Evolutionary conservation across 1,284 basidiomycete species (phyloP), one percentile per base, ranked within the genome.

Genomic region (Pulveroboletus sp.): DNA sequence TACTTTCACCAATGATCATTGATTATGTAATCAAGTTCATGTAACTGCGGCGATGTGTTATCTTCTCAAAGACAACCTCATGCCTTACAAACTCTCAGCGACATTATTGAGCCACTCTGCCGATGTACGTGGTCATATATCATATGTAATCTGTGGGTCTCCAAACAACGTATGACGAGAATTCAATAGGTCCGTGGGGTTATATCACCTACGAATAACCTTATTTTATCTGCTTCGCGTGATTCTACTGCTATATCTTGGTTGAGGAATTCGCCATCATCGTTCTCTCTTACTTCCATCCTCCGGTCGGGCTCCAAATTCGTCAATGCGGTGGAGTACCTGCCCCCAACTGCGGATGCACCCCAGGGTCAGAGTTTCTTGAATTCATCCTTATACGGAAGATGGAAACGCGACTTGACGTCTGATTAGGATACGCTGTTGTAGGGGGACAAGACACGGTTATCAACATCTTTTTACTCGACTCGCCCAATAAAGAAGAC

Each of bases 161-260:
- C 18, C 5, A 47, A 33, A 25, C 17, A 36, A 35, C 33, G 43
- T 56, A 52, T 65, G 59, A 71, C 65, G 60, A n/a, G n/a, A n/a
- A n/a, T n/a, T n/a, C n/a, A n/a, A 59, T 57, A 92, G 89, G 92
- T 94, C 64, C 87, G 89, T 66, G 88, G 83, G 29, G 78, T 94
- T 57, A 80, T 75, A 53, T 83, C 89, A 44, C 89, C 91, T 35
- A 82, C 83, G 35, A 75, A 87, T 72, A 77, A 85, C 64, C 79
- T 91, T 60, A 78, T 97, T 59, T 81, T 96, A 61, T 96, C 93
- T 20, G 91, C 89, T 53, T 96, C 94, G 33, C 86, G 95, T 68
- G 95, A 98, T 78, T 82, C 90, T 14, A 92, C 92, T 20, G 91
- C 94, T 54, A 90, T 96, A 67, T 79, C 86, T 38, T 98, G 95